Percentiles rank a stretch among this genome's conserved stretches.
Evolutionary conservation across 2,329 filamentous ascomycete genomes (phyloP).

Genomic region (Aspergillus thermomutatus): DNA sequence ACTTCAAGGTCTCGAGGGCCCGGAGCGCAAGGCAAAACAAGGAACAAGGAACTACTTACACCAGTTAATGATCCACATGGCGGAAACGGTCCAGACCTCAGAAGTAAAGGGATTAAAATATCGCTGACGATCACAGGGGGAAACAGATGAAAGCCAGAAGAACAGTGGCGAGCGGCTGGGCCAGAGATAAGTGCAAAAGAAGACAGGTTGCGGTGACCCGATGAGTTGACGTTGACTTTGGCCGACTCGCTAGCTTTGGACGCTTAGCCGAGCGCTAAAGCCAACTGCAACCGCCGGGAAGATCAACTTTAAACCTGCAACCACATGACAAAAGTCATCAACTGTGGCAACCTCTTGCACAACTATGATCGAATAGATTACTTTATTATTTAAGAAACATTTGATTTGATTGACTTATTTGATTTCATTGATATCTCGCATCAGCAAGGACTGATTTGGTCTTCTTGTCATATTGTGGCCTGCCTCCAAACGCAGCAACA

Average conservation of each 20-base stretch:
- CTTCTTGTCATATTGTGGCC: not conserved
- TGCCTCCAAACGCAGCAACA: slow-evolving; percentile 12
- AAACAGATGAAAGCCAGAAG: slow-evolving; percentile 9
- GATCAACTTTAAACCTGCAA: not conserved
- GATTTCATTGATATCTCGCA: not conserved
- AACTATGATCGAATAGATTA: not conserved
- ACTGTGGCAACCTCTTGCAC: not conserved
- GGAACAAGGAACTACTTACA: slow-evolving; percentile 56
- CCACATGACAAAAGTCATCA: not conserved
- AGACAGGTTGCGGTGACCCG: slow-evolving; percentile 24
- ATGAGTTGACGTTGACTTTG: slow-evolving; percentile 23
- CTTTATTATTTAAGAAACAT: not conserved
- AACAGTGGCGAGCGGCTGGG: slow-evolving; percentile 11
- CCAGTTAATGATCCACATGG: slow-evolving; percentile 95
- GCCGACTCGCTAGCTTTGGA: slow-evolving; percentile 10
- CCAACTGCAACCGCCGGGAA: not conserved
- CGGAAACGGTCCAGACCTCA: slow-evolving; percentile 13
- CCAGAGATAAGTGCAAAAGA: slow-evolving; percentile 24
- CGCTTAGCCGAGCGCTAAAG: slow-evolving; percentile 19
- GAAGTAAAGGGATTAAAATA: slow-evolving; percentile 3
- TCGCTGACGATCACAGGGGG: slow-evolving; percentile 3
- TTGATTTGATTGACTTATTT: not conserved
- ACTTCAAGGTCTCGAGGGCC: not conserved
- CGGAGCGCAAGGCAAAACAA: slow-evolving; percentile 6
- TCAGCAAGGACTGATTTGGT: not conserved